These are phyloP conservation scores for Carex arenaria DNA, from an alignment of 202 grass and related monocot species.

Conservation along the genomic window DNA sequence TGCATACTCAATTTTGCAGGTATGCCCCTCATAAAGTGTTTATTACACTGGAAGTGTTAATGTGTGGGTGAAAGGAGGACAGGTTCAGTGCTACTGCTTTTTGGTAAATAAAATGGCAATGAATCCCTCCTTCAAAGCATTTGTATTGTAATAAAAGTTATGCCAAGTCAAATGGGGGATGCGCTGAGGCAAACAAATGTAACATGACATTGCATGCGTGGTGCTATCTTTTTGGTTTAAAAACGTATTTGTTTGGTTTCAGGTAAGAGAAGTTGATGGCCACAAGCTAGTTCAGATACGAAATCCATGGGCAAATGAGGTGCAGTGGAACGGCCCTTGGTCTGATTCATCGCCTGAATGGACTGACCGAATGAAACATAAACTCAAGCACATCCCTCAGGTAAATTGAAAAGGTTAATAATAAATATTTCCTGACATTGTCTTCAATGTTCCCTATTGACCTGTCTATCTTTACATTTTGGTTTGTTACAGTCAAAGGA, in stretches of 20 bases:
- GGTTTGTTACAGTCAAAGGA: slow-evolving; percentile 67
- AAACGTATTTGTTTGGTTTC: slow-evolving; percentile 13
- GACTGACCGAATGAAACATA: slow-evolving; percentile 98
- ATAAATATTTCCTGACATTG: neutral
- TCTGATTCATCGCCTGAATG: slow-evolving; percentile 89
- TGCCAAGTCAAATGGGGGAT: neutral
- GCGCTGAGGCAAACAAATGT: neutral
- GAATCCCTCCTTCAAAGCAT: neutral
- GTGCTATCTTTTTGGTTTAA: neutral
- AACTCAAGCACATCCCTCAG: slow-evolving; percentile 97
- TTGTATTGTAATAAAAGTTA: neutral
- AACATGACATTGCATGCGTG: neutral
- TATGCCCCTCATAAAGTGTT: slow-evolving; percentile 18
- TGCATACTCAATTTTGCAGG: slow-evolving; percentile 99
- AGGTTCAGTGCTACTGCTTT: neutral
- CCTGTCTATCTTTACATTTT: slow-evolving; percentile 25
- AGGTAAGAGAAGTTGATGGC: slow-evolving; percentile 97
- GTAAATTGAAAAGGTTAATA: slow-evolving; percentile 28
- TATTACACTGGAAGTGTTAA: neutral
- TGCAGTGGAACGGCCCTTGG: slow-evolving; percentile 99
- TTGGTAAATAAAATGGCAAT: neutral
- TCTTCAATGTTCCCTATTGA: slow-evolving; percentile 6
- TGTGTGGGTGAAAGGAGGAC: neutral
- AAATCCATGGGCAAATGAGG: slow-evolving; percentile 99
- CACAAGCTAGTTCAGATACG: slow-evolving; percentile 98